phyloP scores from a whole-genome alignment of 2,329 filamentous ascomycete genomes.

The Shiraia bambusicola region DNA sequence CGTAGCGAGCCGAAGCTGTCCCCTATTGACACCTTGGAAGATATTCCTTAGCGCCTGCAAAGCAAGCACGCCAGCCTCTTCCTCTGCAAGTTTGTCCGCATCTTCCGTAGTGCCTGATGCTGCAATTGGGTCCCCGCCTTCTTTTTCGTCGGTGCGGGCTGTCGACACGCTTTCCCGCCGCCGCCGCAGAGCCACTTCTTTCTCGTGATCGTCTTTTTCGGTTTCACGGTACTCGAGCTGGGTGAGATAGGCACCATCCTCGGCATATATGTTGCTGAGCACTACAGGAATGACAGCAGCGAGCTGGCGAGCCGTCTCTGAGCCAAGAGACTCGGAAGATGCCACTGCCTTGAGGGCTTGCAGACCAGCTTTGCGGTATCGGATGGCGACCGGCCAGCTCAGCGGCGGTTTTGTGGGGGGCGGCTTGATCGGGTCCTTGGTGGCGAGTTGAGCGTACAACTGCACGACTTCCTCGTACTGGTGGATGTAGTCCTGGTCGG shows the following conservation, averaged over 20 bases:
- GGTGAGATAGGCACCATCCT: conserved; percentile 68
- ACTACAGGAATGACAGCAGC: conserved; percentile 80
- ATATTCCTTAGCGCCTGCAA: conserved; percentile 84
- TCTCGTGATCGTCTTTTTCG: conserved; percentile 67
- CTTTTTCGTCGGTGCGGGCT: conserved; percentile 69
- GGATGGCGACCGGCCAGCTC: conserved; percentile 73
- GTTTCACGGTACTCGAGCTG: conserved; percentile 67
- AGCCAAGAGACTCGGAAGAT: conserved; percentile 74
- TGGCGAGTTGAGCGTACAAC: conserved; percentile 78
- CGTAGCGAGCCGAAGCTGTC: conserved; percentile 78
- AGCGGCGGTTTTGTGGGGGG: conserved; percentile 45
- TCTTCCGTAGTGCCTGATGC: conserved; percentile 81
- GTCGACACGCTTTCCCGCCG: conserved; percentile 81
- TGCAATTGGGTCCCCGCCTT: conserved; percentile 65
- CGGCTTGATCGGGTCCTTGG: conserved; percentile 55
- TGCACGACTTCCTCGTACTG: conserved; percentile 82
- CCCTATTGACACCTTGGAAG: conserved; percentile 77
- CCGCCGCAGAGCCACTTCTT: conserved; percentile 63
- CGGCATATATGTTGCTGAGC: conserved; percentile 80
- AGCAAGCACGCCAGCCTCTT: conserved; percentile 82
- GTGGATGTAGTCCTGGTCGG: conserved; percentile 77
- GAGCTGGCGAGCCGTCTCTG: conserved; percentile 74
- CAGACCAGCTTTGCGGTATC: conserved; percentile 56
- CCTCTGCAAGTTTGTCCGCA: conserved; percentile 84
- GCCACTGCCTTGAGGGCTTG: conserved; percentile 78